These are phyloP conservation scores for Starmera caribaea DNA, from an alignment of 805 yeast genomes.

Conservation along the genomic window DNA sequence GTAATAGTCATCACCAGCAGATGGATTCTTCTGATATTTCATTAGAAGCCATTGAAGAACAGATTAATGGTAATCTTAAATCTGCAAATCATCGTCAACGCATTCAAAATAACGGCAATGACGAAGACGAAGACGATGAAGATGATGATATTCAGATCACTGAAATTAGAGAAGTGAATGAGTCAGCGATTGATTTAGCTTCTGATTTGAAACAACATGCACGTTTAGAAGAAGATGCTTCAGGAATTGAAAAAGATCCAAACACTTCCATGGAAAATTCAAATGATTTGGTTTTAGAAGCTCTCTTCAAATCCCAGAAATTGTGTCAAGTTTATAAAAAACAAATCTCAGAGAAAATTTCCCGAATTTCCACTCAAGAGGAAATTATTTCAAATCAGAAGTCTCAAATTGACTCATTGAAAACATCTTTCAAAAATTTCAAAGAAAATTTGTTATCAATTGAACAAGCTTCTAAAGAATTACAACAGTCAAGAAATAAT, in stretches of 20 bases:
- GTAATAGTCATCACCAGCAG: too few relatives aligned
- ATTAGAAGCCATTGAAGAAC: too few relatives aligned
- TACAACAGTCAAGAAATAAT: constrained; percentile 15
- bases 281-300: constrained; percentile 26
- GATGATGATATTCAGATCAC: constrained; percentile 32
- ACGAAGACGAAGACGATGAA: constrained; percentile 10
- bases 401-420: constrained; percentile 13
- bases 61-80: too few relatives aligned
- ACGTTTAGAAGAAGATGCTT: not conserved
- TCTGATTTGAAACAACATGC: not conserved
- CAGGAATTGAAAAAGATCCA: not conserved
- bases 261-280: not conserved
- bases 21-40: too few relatives aligned
- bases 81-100: not conserved
- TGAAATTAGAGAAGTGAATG: constrained; percentile 23
- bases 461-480: constrained; percentile 13
- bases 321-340: constrained; percentile 23
- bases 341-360: constrained; percentile 20
- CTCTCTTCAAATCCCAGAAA: constrained; percentile 28
- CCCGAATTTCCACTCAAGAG: constrained; percentile 18
- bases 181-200: not conserved
- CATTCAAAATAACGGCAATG: not conserved
- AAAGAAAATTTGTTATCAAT: constrained; percentile 14
- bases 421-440: constrained; percentile 14
- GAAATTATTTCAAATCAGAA: constrained; percentile 15